Evolutionary conservation across 805 yeast genomes (phyloP), one percentile per base, ranked within the genome.

Genomic region (Cyberlindnera amylophila): DNA sequence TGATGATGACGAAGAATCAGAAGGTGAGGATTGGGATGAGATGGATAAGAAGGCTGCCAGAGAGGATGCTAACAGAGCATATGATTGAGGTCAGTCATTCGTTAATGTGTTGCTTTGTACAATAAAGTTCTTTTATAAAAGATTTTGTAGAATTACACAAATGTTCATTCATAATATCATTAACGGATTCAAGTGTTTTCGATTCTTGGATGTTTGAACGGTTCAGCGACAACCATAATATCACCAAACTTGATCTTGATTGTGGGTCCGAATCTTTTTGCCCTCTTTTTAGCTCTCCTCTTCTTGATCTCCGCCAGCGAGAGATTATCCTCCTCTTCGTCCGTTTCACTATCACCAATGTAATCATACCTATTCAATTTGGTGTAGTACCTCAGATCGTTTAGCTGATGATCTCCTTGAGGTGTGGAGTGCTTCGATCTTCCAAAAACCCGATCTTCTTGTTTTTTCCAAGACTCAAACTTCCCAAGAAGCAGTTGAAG

Each of bases 81-180:
- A 58, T 58, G 51, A 69, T 66, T 28, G 70, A 78, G 30, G 24
- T 21, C 6, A 21, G 24, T 32, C 83, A 26, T 31, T 21, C 24
- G 24, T 21, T 21, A 9, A 21, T 21, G 24, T 21, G 9, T 18
- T 36, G n/a, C 18, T 13, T 36, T 34, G 37, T 80, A 57, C 72
- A 69, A 47, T 53, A 61, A 11, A 85, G 85, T 0, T 67, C 74
- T 31, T 47, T n/a, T n/a, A n/a, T n/a, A n/a, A n/a, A 21, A 21
- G 24, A 21, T 21, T 21, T 6, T 21, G 24, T 21, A 21, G 24
- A n/a, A n/a, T n/a, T n/a, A n/a, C 24, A 21, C 24, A 21, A 21
- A 21, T 9, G 9, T 21, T 9, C 9, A 9, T 9, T 21, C 9
- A 21, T 21, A 6, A 21, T 6, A 21, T 9, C 8, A 21, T 21